Base-by-base conservation (phyloP, 176 grass and related monocot species). In the Stipa capillata region DNA sequence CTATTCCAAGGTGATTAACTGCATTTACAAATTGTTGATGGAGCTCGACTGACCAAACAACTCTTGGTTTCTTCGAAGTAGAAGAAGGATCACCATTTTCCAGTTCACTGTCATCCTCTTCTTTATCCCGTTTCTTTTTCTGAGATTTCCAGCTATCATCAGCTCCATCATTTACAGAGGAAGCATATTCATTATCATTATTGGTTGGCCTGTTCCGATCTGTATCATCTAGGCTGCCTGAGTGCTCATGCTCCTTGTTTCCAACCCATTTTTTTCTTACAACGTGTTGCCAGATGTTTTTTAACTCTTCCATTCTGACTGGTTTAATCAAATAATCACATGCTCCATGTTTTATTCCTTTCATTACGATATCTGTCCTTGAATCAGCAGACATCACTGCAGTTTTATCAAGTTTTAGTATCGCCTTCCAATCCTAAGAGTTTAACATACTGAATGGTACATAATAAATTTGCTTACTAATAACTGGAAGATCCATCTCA, bases 261-360 rank as follows among this genome's bases (percentile, higher is more conserved):
- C 89, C 97, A 69, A 50, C 65, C 40, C 67, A 82, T 32, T 91
- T 99, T 73, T 94, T 99, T 84, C 97, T 87, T 42, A 99, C 29
- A 74, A 99, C 97, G 81, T 99, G 97, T 82, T 99, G 97, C 97
- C 97, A 99, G 61, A 99, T 99, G 58, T 99, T 99, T 84, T 95
- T 94, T 43, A 99, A 55, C 74, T 99, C 97, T 74, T 95, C 97
- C 92, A 96, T 88, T 72, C 97, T 91, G 25, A 96, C 97, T 1
- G 97, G 97, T 74, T 99, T 99, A 41, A 91, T 85, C 79, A 99
- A 93, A 85, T 93, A 99, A 78, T 99, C 97, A 57, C 97, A 99
- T 16, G 97, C 97, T 7, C 97, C 97, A 55, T 99, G 97, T 17
- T 94, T 96, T 79, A 99, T 95, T 86, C 97, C 97, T 88, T 99